Evolutionary conservation across 257 asterid species (phyloP), one percentile per base, ranked within the genome.

Genomic region (Solanum sejunctum): DNA sequence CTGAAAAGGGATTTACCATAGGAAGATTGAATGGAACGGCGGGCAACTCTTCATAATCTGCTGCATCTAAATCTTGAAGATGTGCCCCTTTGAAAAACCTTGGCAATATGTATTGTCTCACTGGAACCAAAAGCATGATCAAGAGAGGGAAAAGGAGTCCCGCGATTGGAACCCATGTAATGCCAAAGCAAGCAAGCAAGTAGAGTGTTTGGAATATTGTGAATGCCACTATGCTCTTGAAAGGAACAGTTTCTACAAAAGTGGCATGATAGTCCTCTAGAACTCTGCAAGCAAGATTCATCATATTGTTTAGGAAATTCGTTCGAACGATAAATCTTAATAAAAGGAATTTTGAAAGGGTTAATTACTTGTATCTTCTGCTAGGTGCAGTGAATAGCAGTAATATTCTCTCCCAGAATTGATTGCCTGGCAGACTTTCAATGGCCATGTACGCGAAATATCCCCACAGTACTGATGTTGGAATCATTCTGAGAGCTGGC

Each of bases 391-490:
- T 95, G 88, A 95, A 93, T 52, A 93, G 94, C 12, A 92, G 89
- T 43, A 95, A 85, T 80, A 93, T 93, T 75, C 98, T 87, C 75
- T 95, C 98, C 98, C 98, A 95, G 84, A 95, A 94, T 87, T 95
- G 98, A 89, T 93, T 93, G 0, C 98, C 98, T 1, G 98, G 97
- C 73, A 93, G 87, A 84, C 98, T 95, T 72, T 95, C 98, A 39
- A 95, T 93, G 83, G 98, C 98, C 98, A 95, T 95, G 87, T 91
- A 95, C 49, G 98, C 97, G 57, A 95, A 95, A 86, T 95, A 95
- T 5, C 98, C 98, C 98, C 98, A 95, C 4, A 95, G 95, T 12
- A 95, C 97, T 3, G 98, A 95, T 70, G 98, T 95, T 15, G 98
- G 98, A 39, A 95, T 95, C 98, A 91, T 95, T 88, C 97, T 90